A percentile compares a stretch with the other conserved stretches of the same genome.
phyloP scores from a whole-genome alignment of 148 eudicot genomes.

The Amaranthus cruentus region DNA sequence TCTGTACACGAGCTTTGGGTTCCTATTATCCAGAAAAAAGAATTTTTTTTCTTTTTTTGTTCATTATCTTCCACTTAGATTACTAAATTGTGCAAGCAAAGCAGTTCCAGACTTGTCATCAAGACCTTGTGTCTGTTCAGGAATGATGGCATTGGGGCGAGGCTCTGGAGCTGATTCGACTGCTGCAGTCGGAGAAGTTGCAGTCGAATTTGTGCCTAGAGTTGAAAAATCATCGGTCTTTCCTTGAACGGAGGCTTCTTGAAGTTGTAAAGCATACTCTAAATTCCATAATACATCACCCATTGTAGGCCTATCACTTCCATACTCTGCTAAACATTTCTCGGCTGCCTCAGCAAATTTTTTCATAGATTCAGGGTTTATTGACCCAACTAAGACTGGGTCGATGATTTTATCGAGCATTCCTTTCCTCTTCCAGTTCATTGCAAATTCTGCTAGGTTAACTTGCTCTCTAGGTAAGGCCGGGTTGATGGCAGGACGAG shows the following conservation, averaged over 20 bases:
- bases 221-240: slow-evolving; percentile 15
- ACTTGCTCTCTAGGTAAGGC: slow-evolving; percentile 82
- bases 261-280: slow-evolving; percentile 77
- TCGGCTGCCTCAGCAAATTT: slow-evolving; percentile 85
- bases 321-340: slow-evolving; percentile 81
- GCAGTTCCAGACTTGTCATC: slow-evolving; percentile 38
- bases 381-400: slow-evolving; percentile 40
- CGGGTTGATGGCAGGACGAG: slow-evolving; percentile 70
- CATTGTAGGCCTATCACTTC: slow-evolving; percentile 87
- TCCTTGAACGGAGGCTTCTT: slow-evolving; percentile 47
- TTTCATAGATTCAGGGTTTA: slow-evolving; percentile 53
- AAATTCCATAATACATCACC: slow-evolving; percentile 92
- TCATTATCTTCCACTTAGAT: slow-evolving; percentile 44
- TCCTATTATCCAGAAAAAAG: not conserved
- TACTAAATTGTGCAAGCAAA: slow-evolving; percentile 35
- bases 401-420: slow-evolving; percentile 59
- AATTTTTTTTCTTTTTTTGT: not conserved
- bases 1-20: slow-evolving; percentile 1
- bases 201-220: not conserved
- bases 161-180: slow-evolving; percentile 3
- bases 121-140: slow-evolving; percentile 23
- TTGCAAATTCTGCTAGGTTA: slow-evolving; percentile 91
- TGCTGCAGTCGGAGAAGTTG: slow-evolving; percentile 3
- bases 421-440: slow-evolving; percentile 62
- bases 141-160: slow-evolving; percentile 22